Conservation (phyloP, 371 early-diverging fungal species). For the Enterocytospora artemiae region DNA sequence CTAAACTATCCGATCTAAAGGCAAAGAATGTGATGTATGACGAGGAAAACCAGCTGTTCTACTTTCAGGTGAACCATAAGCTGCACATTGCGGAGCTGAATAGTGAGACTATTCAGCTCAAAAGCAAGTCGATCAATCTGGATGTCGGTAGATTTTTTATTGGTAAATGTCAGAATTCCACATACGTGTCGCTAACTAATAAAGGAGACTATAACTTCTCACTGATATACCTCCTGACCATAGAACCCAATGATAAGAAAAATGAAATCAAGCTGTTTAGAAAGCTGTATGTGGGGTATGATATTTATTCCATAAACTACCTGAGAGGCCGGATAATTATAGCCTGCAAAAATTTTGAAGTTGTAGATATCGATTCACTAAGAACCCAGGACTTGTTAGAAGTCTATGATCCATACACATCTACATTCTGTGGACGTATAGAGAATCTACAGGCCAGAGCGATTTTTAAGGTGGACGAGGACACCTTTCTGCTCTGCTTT, state of each 20-base stretch:
- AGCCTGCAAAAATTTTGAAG: slow-evolving; percentile 58
- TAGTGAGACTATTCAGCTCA: slow-evolving; percentile 6
- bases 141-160: slow-evolving; percentile 36
- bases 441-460: slow-evolving; percentile 26
- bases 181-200: slow-evolving; percentile 23
- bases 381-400: slow-evolving; percentile 56
- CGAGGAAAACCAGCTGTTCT: slow-evolving; percentile 16
- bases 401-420: slow-evolving; percentile 38
- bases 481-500: slow-evolving; percentile 49
- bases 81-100: slow-evolving; percentile 30
- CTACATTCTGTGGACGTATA: slow-evolving; percentile 18
- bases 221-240: slow-evolving; percentile 31
- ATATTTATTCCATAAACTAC: slow-evolving; percentile 42
- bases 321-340: slow-evolving; percentile 47
- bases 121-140: slow-evolving; percentile 12
- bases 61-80: slow-evolving; percentile 12
- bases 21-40: slow-evolving; percentile 44
- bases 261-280: slow-evolving; percentile 27
- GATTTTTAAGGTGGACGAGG: slow-evolving; percentile 39
- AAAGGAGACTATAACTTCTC: slow-evolving; percentile 17
- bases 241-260: slow-evolving; percentile 5
- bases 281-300: slow-evolving; percentile 53
- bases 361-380: slow-evolving; percentile 54
- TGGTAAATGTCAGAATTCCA: slow-evolving; percentile 17
- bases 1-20: slow-evolving; percentile 16